Percentiles rank a stretch among this genome's conserved stretches.
phyloP scores from a whole-genome alignment of 1,284 basidiomycete genomes.

The Puccinia coronata region DNA sequence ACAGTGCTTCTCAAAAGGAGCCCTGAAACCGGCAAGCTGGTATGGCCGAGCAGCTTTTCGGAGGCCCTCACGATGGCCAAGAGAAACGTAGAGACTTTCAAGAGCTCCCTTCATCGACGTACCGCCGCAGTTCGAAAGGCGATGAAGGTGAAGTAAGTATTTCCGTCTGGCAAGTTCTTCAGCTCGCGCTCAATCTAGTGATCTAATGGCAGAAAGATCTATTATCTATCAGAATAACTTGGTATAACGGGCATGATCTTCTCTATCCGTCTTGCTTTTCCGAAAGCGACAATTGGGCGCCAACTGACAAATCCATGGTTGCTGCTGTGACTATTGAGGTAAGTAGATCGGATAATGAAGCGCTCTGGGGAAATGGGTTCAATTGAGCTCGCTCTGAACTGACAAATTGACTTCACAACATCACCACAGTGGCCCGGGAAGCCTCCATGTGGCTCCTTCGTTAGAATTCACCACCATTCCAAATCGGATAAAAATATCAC shows the following conservation, averaged over 20 bases:
- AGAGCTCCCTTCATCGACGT: neutral
- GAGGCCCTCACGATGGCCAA: conserved; percentile 13
- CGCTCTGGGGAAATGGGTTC: neutral
- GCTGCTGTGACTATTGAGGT: conserved; percentile 37
- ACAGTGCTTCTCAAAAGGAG: neutral
- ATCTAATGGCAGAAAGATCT: neutral
- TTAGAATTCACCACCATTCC: conserved; percentile 1
- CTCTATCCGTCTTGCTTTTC: conserved; percentile 25
- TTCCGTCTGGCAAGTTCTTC: neutral
- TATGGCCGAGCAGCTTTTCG: conserved; percentile 7
- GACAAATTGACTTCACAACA: neutral
- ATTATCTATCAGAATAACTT: conserved; percentile 30
- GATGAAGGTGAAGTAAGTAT: conserved; percentile 3
- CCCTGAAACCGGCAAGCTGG: conserved; percentile 4
- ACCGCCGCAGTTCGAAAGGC: neutral
- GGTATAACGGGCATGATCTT: conserved; percentile 33
- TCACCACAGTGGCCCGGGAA: conserved; percentile 33
- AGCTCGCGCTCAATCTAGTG: neutral
- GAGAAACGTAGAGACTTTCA: neutral
- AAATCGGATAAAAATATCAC: conserved; percentile 19
- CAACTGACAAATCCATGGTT: conserved; percentile 39
- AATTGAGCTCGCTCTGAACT: neutral
- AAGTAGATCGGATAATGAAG: neutral
- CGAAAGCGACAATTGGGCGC: conserved; percentile 27
- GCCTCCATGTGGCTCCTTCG: conserved; percentile 38